Percentiles rank a stretch among this genome's conserved stretches.
Conservation (phyloP, 2,329 filamentous ascomycete genomes). For the Salinomyces thailandicus region DNA sequence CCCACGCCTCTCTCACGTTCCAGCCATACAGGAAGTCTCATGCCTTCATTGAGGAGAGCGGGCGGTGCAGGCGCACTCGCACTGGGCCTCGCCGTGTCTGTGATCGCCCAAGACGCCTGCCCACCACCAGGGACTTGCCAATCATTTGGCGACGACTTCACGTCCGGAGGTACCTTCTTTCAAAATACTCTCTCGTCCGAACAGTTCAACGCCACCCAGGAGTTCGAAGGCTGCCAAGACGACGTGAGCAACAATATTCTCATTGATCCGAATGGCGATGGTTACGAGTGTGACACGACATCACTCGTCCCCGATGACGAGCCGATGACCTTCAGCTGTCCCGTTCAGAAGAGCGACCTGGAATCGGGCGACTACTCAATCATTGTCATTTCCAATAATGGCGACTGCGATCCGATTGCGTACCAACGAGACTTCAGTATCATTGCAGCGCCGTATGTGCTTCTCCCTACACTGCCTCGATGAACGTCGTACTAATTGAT, state of each 20-base stretch:
- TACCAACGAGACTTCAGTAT: slow-evolving; percentile 35
- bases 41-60: too few species aligned
- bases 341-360: slow-evolving; percentile 34
- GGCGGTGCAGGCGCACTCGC: slow-evolving; percentile 3
- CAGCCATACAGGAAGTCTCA: too few species aligned
- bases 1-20: too few species aligned
- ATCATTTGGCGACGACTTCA: slow-evolving; percentile 31
- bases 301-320: slow-evolving; percentile 30
- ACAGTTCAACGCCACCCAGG: slow-evolving; percentile 34
- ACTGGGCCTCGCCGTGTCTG: slow-evolving; percentile 7
- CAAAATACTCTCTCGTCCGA: slow-evolving; percentile 34
- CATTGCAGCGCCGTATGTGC: slow-evolving; percentile 23
- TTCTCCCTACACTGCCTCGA: too few species aligned
- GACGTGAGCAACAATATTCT: slow-evolving; percentile 34
- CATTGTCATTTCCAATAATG: slow-evolving; percentile 35
- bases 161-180: slow-evolving; percentile 35
- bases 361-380: slow-evolving; percentile 36
- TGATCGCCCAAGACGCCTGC: slow-evolving; percentile 5
- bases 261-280: slow-evolving; percentile 31
- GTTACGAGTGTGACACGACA: slow-evolving; percentile 33
- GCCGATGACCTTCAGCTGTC: slow-evolving; percentile 32
- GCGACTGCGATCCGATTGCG: slow-evolving; percentile 33
- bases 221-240: slow-evolving; percentile 34
- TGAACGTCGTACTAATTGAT: too few species aligned
- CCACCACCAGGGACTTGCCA: slow-evolving; percentile 12